These are phyloP conservation scores for Carex littledalei DNA, from an alignment of 176 grass and related monocot species.

Conservation along the genomic window DNA sequence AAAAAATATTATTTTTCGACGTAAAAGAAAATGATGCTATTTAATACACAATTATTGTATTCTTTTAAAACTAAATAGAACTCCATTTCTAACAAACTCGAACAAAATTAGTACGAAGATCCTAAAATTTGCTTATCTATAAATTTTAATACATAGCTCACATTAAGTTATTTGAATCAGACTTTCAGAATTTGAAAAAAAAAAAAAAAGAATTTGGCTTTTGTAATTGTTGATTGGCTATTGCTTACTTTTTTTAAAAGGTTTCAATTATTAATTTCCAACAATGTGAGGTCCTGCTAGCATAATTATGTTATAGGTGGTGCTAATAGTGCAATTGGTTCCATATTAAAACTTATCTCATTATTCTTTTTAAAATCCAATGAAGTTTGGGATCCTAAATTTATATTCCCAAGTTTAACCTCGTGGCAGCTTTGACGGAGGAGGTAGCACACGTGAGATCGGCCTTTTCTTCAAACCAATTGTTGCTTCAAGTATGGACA, in stretches of 20 bases:
- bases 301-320: neutral
- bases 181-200: too few relatives aligned
- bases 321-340: neutral
- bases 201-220: too few relatives aligned
- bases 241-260: neutral
- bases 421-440: slow-evolving; percentile 23
- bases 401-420: slow-evolving; percentile 24
- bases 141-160: too few relatives aligned
- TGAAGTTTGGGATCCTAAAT: slow-evolving; percentile 26
- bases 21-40: too few relatives aligned
- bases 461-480: slow-evolving; percentile 5
- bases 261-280: neutral
- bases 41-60: too few relatives aligned
- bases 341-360: neutral
- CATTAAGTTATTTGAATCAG: too few relatives aligned
- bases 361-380: slow-evolving; percentile 4
- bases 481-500: slow-evolving; percentile 17
- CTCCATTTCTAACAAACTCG: too few relatives aligned
- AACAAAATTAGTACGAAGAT: neutral
- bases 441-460: slow-evolving; percentile 11
- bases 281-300: neutral
- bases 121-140: neutral
- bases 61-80: too few relatives aligned
- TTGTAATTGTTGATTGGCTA: too few relatives aligned
- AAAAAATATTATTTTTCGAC: too few relatives aligned